phyloP scores from a whole-genome alignment of 2,329 filamentous ascomycete genomes.

The Cladorrhinum sp. region DNA sequence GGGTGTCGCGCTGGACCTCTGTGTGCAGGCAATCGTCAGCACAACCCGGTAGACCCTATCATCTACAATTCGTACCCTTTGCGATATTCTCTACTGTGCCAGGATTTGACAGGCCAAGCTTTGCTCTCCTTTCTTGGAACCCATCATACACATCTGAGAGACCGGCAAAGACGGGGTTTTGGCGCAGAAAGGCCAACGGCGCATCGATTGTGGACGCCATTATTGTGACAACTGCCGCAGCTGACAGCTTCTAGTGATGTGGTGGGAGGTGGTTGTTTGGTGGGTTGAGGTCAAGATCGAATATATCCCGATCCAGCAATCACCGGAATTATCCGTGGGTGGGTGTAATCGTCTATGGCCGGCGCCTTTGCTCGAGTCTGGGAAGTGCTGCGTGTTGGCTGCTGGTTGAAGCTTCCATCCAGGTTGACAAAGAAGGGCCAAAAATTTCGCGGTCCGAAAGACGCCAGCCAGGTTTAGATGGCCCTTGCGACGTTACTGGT shows the following conservation, averaged over 20 bases:
- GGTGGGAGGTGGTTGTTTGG: not conserved
- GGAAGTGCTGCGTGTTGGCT: conserved; percentile 15
- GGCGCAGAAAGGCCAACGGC: conserved; percentile 64
- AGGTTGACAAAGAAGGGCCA: conserved; percentile 24
- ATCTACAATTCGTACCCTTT: conserved; percentile 41
- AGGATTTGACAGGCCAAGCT: conserved; percentile 86
- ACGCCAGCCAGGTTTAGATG: conserved; percentile 14
- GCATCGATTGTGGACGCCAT: conserved; percentile 50
- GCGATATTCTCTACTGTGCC: conserved; percentile 83
- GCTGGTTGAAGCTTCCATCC: conserved; percentile 8
- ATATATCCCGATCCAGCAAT: not conserved
- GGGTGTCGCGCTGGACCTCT: conserved; percentile 94
- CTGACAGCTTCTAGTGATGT: not conserved
- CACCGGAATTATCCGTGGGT: not conserved
- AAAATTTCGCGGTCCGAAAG: conserved; percentile 28
- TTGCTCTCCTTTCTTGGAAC: conserved; percentile 81
- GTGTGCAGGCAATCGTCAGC: conserved; percentile 5
- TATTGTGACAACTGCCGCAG: conserved; percentile 39
- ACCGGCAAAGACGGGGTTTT: conserved; percentile 68
- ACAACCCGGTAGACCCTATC: not conserved
- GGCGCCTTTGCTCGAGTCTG: not conserved
- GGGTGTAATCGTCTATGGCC: not conserved
- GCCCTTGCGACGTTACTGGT: conserved; percentile 19
- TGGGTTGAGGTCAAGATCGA: not conserved
- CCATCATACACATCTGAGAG: conserved; percentile 75